These are phyloP conservation scores for Leptosphaerulina australis DNA, from an alignment of 2,329 filamentous ascomycete genomes.

Conservation along the genomic window DNA sequence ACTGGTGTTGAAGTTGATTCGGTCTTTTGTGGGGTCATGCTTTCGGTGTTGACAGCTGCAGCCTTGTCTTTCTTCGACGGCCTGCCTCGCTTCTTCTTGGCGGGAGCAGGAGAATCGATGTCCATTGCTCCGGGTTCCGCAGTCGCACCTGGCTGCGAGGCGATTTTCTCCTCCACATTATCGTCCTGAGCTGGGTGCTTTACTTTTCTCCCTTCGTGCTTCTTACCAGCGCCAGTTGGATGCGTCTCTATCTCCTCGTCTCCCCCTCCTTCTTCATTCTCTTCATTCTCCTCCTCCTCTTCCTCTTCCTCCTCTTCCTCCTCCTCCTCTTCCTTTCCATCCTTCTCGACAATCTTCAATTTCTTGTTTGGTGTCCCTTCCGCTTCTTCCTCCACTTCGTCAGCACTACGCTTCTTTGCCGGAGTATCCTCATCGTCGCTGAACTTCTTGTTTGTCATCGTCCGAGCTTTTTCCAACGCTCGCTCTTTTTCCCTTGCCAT, in stretches of 20 bases:
- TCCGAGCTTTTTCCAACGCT: conserved; percentile 29
- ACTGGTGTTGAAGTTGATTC: conserved; percentile 18
- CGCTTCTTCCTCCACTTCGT: conserved; percentile 25
- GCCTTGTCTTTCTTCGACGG: conserved; percentile 9
- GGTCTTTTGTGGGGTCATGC: conserved; percentile 6
- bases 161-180: no score
- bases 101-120: background rate
- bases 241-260: background rate
- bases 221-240: no score
- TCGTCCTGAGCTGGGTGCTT: no score
- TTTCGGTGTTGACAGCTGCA: background rate
- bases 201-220: no score
- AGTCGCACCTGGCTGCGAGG: no score
- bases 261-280: background rate
- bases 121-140: background rate
- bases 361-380: conserved; percentile 14
- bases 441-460: conserved; percentile 36
- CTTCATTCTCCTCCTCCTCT: background rate
- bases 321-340: conserved; percentile 1
- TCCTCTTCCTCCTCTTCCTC: background rate
- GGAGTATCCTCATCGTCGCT: conserved; percentile 27
- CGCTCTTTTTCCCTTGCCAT: conserved; percentile 44
- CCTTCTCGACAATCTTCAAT: background rate
- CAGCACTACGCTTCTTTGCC: conserved; percentile 36
- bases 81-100: conserved; percentile 18